phyloP scores from a whole-genome alignment of 225 moss, liverwort and hornwort species.

The Thuidium tamariscinum region DNA sequence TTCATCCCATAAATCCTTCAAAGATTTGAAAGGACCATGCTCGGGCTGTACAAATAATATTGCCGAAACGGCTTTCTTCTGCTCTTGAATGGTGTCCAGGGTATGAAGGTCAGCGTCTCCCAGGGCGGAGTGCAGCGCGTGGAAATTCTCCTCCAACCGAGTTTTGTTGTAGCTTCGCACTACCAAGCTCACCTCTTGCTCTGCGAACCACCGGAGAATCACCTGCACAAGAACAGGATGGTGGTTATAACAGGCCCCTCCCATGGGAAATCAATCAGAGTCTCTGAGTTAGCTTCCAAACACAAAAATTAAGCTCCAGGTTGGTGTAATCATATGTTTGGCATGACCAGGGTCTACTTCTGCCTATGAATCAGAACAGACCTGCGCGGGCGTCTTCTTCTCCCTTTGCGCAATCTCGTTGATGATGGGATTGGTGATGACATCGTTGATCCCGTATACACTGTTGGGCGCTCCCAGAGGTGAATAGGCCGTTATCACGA shows the following conservation, averaged over 20 bases:
- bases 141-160: conserved; percentile 18
- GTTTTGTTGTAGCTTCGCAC: conserved; percentile 11
- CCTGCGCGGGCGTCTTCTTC: conserved; percentile 19
- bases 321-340: background rate
- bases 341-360: background rate
- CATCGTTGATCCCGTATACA: conserved; percentile 6
- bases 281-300: background rate
- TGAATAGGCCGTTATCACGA: conserved; percentile 31
- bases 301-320: background rate
- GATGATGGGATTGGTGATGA: conserved; percentile 22
- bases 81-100: background rate
- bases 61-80: background rate
- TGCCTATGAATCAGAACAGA: background rate
- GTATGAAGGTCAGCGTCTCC: background rate
- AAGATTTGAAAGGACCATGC: conserved; percentile 6
- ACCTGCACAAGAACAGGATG: conserved; percentile 9
- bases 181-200: background rate
- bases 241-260: background rate
- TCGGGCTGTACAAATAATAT: background rate
- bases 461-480: conserved; percentile 42
- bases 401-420: conserved; percentile 12
- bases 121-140: background rate
- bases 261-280: background rate
- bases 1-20: conserved; percentile 19
- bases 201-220: conserved; percentile 23